phyloP scores from a whole-genome alignment of 1,139 yeast species.

The Debaryomyces psychrophilus region DNA sequence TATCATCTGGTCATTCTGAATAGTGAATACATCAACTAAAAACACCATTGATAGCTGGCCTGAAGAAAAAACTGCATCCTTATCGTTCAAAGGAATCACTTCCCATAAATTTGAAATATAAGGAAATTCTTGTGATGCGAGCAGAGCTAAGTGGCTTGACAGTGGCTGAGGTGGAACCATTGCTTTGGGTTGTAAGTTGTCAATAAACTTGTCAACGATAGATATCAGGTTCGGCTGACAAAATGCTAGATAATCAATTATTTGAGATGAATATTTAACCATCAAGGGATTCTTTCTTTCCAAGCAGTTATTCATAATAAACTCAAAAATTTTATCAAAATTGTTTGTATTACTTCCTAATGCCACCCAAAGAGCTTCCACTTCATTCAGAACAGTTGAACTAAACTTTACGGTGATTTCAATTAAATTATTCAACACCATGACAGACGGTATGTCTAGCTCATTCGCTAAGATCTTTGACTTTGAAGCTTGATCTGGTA shows the following conservation, averaged over 20 bases:
- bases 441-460: conserved; percentile 57
- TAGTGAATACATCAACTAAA: conserved; percentile 75
- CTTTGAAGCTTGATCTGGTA: conserved; percentile 10
- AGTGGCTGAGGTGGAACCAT: conserved; percentile 75
- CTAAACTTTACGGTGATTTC: conserved; percentile 83
- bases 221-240: conserved; percentile 59
- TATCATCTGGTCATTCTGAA: conserved; percentile 58
- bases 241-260: conserved; percentile 71
- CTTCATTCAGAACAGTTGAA: conserved; percentile 75
- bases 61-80: conserved; percentile 78
- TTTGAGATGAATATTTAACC: conserved; percentile 79
- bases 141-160: neutral
- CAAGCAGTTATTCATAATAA: conserved; percentile 67
- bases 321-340: conserved; percentile 72
- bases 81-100: conserved; percentile 59
- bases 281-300: conserved; percentile 72
- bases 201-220: conserved; percentile 65
- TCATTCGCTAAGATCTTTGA: conserved; percentile 14
- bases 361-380: conserved; percentile 95
- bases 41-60: conserved; percentile 88
- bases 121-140: conserved; percentile 44
- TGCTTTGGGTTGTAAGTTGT: conserved; percentile 75
- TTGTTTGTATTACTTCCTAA: conserved; percentile 72
- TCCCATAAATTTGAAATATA: conserved; percentile 74
- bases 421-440: conserved; percentile 81